Evolutionary conservation across 164 flowering plant genomes (phyloP), one percentile per base, ranked within the genome.

Genomic region (Vitis cinerea): DNA sequence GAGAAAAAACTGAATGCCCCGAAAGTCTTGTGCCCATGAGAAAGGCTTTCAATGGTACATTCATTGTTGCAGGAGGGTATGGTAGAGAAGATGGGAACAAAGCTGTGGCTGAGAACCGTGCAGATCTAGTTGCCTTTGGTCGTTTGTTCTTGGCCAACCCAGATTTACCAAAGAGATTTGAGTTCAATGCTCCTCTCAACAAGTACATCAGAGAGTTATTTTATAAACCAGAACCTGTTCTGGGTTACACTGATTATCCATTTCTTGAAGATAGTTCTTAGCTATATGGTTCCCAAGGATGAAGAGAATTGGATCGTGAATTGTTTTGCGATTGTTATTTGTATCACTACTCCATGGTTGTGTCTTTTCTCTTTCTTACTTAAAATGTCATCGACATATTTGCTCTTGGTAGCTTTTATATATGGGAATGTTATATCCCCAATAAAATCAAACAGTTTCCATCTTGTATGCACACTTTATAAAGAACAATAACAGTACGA

Each of bases 221-320:
- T 64, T 76, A 74, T 68, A 57, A 30, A 19, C 10, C 71, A 12
- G 82, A 79, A 62, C 82, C 82, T 47, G 77, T 77, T 12, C 44
- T 79, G 56, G 82, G 82, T 44, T 79, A 79, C 73, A 76, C 79
- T 15, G 80, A 79, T 58, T 79, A 79, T 30, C 82, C 82, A 14
- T 79, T 79, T 52, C 75, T 73, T 52, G 82, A 79, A 56, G 12
- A 4, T 52, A 54, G 55, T 15, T 10, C 57, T 44, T 59, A 37
- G 50, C 27, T 23, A 23, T 23, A 31, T 31, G 4, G 8, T 11
- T 63, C n/a, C 14, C 10, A 66, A 37, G 19, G 27, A 14, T 29
- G 29, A 19, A 9, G 13, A 31, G 44, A 31, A 4, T 31, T 31
- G 44, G 44, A 31, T 31, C 44, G 5, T 31, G 44, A 31, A 31